These are phyloP conservation scores for Zasmidium angulare DNA, from an alignment of 2,329 filamentous ascomycete species.

Conservation along the genomic window DNA sequence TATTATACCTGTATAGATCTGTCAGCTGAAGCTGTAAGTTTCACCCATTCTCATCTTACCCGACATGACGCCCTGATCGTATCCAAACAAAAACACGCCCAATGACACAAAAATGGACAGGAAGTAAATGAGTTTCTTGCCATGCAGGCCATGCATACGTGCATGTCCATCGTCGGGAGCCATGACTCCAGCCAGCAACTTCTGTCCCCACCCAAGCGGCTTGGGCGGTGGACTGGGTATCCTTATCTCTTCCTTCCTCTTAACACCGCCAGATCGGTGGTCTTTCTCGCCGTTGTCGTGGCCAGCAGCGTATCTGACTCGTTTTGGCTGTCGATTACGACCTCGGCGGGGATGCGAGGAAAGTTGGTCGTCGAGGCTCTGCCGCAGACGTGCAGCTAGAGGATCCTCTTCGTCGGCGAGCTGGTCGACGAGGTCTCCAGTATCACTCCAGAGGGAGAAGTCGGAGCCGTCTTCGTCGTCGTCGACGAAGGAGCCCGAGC, in stretches of 20 bases:
- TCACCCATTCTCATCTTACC: constrained; percentile 33
- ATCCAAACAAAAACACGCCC: constrained; percentile 85
- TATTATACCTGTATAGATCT: constrained; percentile 32
- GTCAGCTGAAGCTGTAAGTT: too few species aligned
- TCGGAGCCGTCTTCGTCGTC: constrained; percentile 51
- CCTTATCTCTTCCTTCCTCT: constrained; percentile 70
- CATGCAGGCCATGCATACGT: constrained; percentile 87
- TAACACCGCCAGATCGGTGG: constrained; percentile 43
- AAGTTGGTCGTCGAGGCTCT: constrained; percentile 63
- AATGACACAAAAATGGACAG: constrained; percentile 48
- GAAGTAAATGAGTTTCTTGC: constrained; percentile 85
- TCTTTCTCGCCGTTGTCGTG: constrained; percentile 36
- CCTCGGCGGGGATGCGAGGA: constrained; percentile 15
- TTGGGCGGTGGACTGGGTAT: constrained; percentile 69
- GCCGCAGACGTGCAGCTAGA: constrained; percentile 67
- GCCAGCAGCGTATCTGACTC: constrained; percentile 63
- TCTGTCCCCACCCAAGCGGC: constrained; percentile 65
- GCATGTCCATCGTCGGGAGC: constrained; percentile 67
- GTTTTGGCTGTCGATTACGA: constrained; percentile 46
- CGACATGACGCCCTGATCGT: constrained; percentile 89
- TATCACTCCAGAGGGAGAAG: constrained; percentile 88
- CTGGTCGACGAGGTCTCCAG: constrained; percentile 92
- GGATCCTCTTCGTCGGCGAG: constrained; percentile 80
- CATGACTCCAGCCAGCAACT: constrained; percentile 80
- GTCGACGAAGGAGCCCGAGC: constrained; percentile 26